Conservation (phyloP, 148 eudicot genomes). For the Diospyros kaki region DNA sequence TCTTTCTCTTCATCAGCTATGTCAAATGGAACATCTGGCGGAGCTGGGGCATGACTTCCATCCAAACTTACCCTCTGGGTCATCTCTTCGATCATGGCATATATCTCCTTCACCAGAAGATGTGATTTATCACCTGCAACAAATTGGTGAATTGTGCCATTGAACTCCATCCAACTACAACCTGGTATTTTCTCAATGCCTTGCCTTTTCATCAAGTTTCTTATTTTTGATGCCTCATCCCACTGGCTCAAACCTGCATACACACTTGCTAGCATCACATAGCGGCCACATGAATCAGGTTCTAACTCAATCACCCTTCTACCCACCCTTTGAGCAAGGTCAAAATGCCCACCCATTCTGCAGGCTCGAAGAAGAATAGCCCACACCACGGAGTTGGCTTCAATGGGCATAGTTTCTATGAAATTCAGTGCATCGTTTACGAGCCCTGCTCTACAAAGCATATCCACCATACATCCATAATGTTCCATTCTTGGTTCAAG, state of each 20-base stretch:
- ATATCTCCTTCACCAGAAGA: no score
- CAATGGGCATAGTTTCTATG: conserved; percentile 51
- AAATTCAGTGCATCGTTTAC: conserved; percentile 53
- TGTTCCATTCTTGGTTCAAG: conserved; percentile 61
- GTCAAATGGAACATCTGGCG: no score
- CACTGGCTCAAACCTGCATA: conserved; percentile 54
- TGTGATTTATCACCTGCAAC: no score
- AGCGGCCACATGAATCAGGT: conserved; percentile 39
- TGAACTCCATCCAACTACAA: conserved; percentile 17
- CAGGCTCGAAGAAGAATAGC: conserved; percentile 69
- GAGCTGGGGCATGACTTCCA: no score
- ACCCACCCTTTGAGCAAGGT: conserved; percentile 46
- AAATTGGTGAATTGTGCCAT: no score
- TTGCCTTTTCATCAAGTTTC: conserved; percentile 43
- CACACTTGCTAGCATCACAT: conserved; percentile 43
- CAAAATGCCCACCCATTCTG: conserved; percentile 49
- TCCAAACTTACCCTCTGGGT: no score
- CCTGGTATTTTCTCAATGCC: conserved; percentile 50
- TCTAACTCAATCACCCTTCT: conserved; percentile 37
- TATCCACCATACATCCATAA: conserved; percentile 72
- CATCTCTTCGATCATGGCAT: no score
- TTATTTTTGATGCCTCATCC: conserved; percentile 48
- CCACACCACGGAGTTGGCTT: conserved; percentile 52
- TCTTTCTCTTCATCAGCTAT: no score
- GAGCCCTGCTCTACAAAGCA: conserved; percentile 60